Evolutionary conservation across 2,329 filamentous ascomycete genomes (phyloP).

Genomic region (Trichoderma hamatum): DNA sequence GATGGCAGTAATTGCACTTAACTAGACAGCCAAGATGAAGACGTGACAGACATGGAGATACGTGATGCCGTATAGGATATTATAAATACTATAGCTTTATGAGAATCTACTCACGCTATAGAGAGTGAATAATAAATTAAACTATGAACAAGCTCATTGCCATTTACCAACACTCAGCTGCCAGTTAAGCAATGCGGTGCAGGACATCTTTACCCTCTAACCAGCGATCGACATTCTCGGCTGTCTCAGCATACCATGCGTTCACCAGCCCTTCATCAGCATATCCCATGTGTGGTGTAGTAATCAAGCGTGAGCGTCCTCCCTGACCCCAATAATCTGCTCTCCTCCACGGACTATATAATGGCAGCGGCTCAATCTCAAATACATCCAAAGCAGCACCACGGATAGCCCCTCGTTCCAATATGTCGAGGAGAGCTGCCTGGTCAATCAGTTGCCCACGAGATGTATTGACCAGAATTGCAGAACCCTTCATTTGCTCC

Average conservation of each 20-base stretch:
- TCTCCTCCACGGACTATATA: conserved; percentile 6
- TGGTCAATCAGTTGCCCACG: conserved; percentile 72
- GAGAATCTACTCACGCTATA: neutral
- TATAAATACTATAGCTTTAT: neutral
- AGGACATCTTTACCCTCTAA: conserved; percentile 30
- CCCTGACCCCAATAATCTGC: conserved; percentile 40
- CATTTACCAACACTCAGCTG: neutral
- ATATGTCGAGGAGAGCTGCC: conserved; percentile 59
- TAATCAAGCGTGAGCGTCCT: conserved; percentile 61
- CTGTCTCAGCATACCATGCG: conserved; percentile 69
- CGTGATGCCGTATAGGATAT: neutral
- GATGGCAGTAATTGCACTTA: too few relatives aligned
- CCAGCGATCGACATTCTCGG: conserved; percentile 63
- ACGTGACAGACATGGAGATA: neutral
- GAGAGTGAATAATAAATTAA: neutral
- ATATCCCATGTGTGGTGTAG: conserved; percentile 77
- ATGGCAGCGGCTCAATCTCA: conserved; percentile 67
- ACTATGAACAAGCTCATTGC: neutral
- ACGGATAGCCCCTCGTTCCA: conserved; percentile 62
- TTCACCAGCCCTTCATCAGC: conserved; percentile 66
- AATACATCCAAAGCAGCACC: conserved; percentile 76
- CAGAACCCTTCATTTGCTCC: conserved; percentile 60
- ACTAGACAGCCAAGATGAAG: neutral
- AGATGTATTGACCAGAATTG: conserved; percentile 72
- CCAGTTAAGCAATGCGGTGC: conserved; percentile 23